Evolutionary conservation across 176 grass and related monocot species (phyloP).

Genomic region (Oryza australiensis): DNA sequence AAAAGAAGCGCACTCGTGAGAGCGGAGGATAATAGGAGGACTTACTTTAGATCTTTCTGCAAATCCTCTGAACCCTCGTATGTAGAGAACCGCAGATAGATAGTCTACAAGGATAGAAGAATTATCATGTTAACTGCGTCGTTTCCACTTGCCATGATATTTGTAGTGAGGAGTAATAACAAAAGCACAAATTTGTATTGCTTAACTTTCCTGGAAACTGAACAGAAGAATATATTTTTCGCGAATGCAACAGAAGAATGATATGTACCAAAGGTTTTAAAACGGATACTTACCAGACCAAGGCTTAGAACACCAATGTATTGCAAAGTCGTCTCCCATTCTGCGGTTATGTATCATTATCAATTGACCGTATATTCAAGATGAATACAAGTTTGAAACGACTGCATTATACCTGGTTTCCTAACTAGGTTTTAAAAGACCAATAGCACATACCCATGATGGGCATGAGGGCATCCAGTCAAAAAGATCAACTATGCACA

Average conservation of each 20-base stretch:
- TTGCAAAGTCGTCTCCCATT: slow-evolving; percentile 88
- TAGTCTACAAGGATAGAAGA: slow-evolving; percentile 50
- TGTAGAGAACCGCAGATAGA: slow-evolving; percentile 64
- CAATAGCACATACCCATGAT: not conserved
- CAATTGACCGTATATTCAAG: slow-evolving; percentile 2
- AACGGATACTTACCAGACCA: slow-evolving; percentile 60
- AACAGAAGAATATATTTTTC: slow-evolving; percentile 6
- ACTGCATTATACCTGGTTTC: not conserved
- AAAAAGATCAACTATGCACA: not conserved
- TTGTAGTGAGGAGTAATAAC: not conserved
- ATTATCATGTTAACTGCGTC: slow-evolving; percentile 20
- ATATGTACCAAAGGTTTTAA: not conserved
- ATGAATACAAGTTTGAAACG: not conserved
- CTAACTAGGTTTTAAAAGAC: not conserved
- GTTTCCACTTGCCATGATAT: not conserved
- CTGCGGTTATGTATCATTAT: slow-evolving; percentile 39
- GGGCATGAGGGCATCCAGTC: not conserved
- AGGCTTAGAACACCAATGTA: slow-evolving; percentile 74
- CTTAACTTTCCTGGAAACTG: not conserved
- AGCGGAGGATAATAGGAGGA: not conserved
- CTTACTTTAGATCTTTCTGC: slow-evolving; percentile 76
- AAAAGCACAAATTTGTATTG: not conserved
- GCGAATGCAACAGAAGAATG: no score
- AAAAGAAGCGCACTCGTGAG: not conserved
- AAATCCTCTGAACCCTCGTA: slow-evolving; percentile 68